Evolutionary conservation across 1,284 basidiomycete genomes (phyloP).

Genomic region (Trametes versicolor): DNA sequence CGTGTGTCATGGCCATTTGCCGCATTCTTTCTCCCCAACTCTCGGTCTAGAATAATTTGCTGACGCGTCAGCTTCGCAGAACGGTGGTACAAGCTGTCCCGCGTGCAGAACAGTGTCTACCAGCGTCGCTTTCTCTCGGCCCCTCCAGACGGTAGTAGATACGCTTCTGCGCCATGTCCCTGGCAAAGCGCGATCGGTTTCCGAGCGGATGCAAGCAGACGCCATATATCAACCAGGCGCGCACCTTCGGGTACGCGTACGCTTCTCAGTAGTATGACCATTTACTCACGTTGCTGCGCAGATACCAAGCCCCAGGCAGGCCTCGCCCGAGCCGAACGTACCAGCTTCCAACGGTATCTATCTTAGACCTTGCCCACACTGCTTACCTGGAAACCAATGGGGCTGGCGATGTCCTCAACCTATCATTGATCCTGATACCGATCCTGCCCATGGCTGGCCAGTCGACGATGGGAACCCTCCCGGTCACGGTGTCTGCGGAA

Average conservation of each 20-base stretch:
- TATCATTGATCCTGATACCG: slow-evolving; percentile 70
- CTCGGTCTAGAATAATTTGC: background rate
- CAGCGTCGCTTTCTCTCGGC: slow-evolving; percentile 71
- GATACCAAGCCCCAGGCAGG: slow-evolving; percentile 78
- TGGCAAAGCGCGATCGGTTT: slow-evolving; percentile 65
- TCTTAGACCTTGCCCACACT: slow-evolving; percentile 80
- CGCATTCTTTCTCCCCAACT: background rate
- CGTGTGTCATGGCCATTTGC: background rate
- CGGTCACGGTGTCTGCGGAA: slow-evolving; percentile 79
- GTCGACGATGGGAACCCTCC: slow-evolving; percentile 77
- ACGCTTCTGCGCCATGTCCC: slow-evolving; percentile 72
- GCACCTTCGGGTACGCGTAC: slow-evolving; percentile 70
- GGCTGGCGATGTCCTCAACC: slow-evolving; percentile 81
- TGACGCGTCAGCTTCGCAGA: slow-evolving; percentile 53
- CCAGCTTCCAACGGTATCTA: slow-evolving; percentile 66
- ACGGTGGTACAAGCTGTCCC: slow-evolving; percentile 82
- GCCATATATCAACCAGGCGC: slow-evolving; percentile 73
- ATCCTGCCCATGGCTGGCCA: slow-evolving; percentile 75
- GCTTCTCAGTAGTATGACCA: background rate
- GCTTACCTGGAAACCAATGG: slow-evolving; percentile 67
- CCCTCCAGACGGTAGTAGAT: slow-evolving; percentile 75
- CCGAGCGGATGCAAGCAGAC: slow-evolving; percentile 80
- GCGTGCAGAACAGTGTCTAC: slow-evolving; percentile 76
- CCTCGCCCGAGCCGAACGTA: slow-evolving; percentile 77
- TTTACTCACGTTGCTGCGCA: slow-evolving; percentile 41